Evolutionary conservation across 495 filamentous ascomycete species (phyloP), one percentile per base, ranked within the genome.

Genomic region (Lophiostoma macrostomum): DNA sequence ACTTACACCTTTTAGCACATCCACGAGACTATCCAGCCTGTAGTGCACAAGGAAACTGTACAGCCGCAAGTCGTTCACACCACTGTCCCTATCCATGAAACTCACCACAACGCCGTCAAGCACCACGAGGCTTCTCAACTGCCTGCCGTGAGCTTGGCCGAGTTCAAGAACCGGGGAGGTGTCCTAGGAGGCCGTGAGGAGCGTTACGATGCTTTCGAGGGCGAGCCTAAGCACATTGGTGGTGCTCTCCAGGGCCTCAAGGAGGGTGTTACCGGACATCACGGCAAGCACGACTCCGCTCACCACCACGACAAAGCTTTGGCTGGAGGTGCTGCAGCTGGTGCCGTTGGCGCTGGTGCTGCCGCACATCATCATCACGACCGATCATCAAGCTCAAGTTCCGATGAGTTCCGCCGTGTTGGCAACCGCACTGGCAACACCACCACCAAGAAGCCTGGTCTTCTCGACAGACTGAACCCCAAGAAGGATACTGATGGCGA

Each of bases 1-100:
- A 4, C n/a, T n/a, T n/a, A n/a, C n/a, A n/a, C 28, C 4, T 24
- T 4, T 6, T 20, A 85, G 63, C 68, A 81, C 49, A 73, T 82
- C 24, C 74, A 80, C 58, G 80, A 86, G 67, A 79, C 74, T 28
- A 76, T 87, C 48, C 83, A 86, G 59, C 83, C 83, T 0, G 73
- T 86, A 0, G 69, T 87, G 20, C 74, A 85, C 35, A 83, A 84
- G 60, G 58, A 85, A 55, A 76, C 76, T 12, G 75, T 85, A 43
- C 80, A 85, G 57, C 81, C 82, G 5, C 71, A 73, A 5, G 79
- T 86, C 16, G 74, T 85, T 22, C 83, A 86, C 66, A 84, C 79
- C 37, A 83, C 81, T n/a, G 71, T 82, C 5, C 83, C 80, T 0
- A 73, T 86, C 54, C 83, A 86, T 51, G 83, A 87, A 64, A 70